Percentiles rank a stretch among this genome's conserved stretches.
These are phyloP conservation scores for Talaromyces albobiverticillius DNA, from an alignment of 2,329 filamentous ascomycete genomes.

Conservation along the genomic window DNA sequence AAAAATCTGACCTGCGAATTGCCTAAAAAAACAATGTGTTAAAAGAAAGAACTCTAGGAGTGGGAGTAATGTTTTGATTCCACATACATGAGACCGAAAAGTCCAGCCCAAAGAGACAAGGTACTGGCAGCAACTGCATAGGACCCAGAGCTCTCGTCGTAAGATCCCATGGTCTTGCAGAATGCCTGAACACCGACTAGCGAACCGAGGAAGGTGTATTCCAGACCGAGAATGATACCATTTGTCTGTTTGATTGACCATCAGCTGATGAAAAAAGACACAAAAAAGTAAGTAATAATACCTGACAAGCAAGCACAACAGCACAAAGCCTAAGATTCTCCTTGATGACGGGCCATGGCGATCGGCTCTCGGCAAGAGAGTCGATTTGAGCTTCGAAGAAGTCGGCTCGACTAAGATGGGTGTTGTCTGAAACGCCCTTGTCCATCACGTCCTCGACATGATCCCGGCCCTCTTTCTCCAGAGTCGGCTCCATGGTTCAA, in stretches of 20 bases:
- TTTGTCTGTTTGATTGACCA: background rate
- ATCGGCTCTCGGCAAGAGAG: background rate
- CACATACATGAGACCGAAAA: background rate
- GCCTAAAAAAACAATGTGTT: background rate
- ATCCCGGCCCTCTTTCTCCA: too few species aligned
- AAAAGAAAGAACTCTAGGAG: too few species aligned
- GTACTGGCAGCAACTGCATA: background rate
- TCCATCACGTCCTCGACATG: background rate
- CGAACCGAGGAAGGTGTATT: background rate
- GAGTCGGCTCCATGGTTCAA: too few species aligned
- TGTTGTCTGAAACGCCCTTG: background rate
- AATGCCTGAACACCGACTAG: background rate
- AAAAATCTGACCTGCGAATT: background rate
- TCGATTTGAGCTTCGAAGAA: background rate
- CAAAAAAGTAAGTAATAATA: background rate
- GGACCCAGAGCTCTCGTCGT: background rate
- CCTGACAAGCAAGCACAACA: background rate
- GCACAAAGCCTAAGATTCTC: background rate
- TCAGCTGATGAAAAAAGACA: background rate
- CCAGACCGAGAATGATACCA: background rate
- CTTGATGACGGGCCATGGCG: background rate
- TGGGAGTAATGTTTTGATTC: too few species aligned
- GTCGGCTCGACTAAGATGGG: background rate
- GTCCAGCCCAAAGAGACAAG: background rate
- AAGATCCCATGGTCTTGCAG: background rate